Evolutionary conservation across 129 eudicot genomes (phyloP).

Genomic region (Helianthus tuberosus): DNA sequence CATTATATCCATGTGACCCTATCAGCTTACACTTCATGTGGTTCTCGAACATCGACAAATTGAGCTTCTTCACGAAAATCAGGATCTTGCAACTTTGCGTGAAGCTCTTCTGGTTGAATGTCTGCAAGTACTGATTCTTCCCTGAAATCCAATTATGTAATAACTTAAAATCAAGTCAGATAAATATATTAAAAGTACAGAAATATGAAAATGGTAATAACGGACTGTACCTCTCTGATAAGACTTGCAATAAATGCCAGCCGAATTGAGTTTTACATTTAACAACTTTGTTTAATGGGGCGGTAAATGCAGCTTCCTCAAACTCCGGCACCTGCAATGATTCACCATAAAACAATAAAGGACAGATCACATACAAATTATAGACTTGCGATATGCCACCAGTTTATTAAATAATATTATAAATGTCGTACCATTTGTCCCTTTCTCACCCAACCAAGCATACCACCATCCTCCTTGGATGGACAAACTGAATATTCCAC

Average conservation of each 20-base stretch:
- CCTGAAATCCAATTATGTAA: slow-evolving; percentile 42
- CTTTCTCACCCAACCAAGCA: slow-evolving; percentile 99
- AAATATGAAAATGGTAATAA: slow-evolving; percentile 4
- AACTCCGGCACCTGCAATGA: slow-evolving; percentile 84
- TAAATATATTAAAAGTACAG: neutral
- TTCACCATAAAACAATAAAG: slow-evolving; percentile 13
- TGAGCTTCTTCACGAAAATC: slow-evolving; percentile 75
- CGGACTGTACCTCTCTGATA: slow-evolving; percentile 76
- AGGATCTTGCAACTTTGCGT: slow-evolving; percentile 81
- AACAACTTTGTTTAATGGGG: slow-evolving; percentile 74
- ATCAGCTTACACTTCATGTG: slow-evolving; percentile 86
- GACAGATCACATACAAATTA: slow-evolving; percentile 1
- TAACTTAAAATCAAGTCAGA: slow-evolving; percentile 13
- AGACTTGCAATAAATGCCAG: slow-evolving; percentile 94
- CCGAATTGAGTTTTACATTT: slow-evolving; percentile 94
- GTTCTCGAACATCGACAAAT: slow-evolving; percentile 92
- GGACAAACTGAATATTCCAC: slow-evolving; percentile 85
- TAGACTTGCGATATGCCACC: slow-evolving; percentile 1
- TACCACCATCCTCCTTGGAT: slow-evolving; percentile 92
- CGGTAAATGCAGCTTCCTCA: slow-evolving; percentile 97
- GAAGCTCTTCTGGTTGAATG: slow-evolving; percentile 81
- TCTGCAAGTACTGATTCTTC: slow-evolving; percentile 72
- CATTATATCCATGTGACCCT: neutral
- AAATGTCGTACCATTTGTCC: slow-evolving; percentile 80
- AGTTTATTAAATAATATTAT: neutral